Evolutionary conservation across 768 basidiomycete genomes (phyloP), one percentile per base, ranked within the genome.

Genomic region (Podaxis rugospora): DNA sequence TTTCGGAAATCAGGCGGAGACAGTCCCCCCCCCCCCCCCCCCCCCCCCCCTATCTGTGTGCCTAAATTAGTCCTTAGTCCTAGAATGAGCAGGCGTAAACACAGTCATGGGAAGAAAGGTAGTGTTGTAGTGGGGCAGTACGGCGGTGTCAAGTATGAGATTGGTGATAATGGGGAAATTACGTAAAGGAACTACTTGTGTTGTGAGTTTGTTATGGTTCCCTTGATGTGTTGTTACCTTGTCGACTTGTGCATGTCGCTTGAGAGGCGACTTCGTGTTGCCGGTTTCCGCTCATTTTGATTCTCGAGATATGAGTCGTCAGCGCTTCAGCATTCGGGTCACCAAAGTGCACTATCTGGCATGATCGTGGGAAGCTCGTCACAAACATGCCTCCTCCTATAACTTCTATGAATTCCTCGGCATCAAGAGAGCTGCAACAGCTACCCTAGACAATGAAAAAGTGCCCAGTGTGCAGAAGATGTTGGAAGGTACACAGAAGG

Each of bases 41-140:
- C n/a, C n/a, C n/a, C n/a, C n/a, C n/a, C n/a, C n/a, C n/a, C n/a
- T 32, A 32, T 32, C 28, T 9, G 28, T 32, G 0, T 32, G 28
- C 28, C 28, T 32, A 32, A 7, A 50, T 58, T n/a, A n/a, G n/a
- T n/a, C n/a, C n/a, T n/a, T 25, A 59, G 57, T 50, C 49, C 50
- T 13, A 51, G 14, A 56, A 56, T 28, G 50, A 23, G 32, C 32
- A 32, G 14, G 54, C 21, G 3, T 50, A 28, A 28, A 1, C 1
- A 49, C 16, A 18, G 32, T 10, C 32, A 36, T 42, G 37, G 36
- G 49, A 40, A 42, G 6, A 51, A 40, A 9, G 32, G 7, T 13
- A 51, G 50, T 59, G 50, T 39, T 32, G 55, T n/a, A 13, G 55
- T 56, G 5, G 55, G 55, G 25, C 40, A 46, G 25, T 47, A 44